These are phyloP conservation scores for Exophiala calicioides DNA, from an alignment of 2,329 filamentous ascomycete species.

Conservation along the genomic window DNA sequence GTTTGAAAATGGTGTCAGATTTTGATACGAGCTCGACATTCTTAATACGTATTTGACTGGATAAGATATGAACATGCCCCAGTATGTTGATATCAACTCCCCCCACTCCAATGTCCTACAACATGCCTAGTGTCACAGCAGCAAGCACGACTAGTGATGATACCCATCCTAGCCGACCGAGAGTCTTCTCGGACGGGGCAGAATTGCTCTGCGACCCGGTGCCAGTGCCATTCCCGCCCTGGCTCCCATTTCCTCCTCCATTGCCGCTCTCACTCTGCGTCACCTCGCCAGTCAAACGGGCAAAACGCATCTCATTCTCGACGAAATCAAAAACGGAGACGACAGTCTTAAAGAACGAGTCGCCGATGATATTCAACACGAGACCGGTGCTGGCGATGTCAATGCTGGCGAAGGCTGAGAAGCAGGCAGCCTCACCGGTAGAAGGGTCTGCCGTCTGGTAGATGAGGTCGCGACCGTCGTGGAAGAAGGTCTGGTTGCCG, in stretches of 20 bases:
- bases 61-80: no score
- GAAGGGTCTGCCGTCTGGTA: slow-evolving; percentile 27
- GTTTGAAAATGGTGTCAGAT: no score
- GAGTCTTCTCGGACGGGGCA: background rate
- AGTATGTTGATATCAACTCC: no score
- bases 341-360: slow-evolving; percentile 53
- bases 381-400: slow-evolving; percentile 20
- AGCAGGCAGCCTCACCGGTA: slow-evolving; percentile 25
- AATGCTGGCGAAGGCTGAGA: slow-evolving; percentile 24
- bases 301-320: slow-evolving; percentile 26
- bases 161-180: no score
- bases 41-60: no score
- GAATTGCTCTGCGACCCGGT: background rate
- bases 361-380: slow-evolving; percentile 41
- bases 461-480: slow-evolving; percentile 37
- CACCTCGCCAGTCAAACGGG: slow-evolving; percentile 12
- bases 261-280: background rate
- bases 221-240: background rate
- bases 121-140: no score
- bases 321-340: slow-evolving; percentile 55
- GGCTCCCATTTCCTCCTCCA: background rate
- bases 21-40: no score
- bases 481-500: slow-evolving; percentile 38
- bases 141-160: no score
- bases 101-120: no score